Conservation (phyloP, 2,329 filamentous ascomycete species). For the Sporothrix curviconia region DNA sequence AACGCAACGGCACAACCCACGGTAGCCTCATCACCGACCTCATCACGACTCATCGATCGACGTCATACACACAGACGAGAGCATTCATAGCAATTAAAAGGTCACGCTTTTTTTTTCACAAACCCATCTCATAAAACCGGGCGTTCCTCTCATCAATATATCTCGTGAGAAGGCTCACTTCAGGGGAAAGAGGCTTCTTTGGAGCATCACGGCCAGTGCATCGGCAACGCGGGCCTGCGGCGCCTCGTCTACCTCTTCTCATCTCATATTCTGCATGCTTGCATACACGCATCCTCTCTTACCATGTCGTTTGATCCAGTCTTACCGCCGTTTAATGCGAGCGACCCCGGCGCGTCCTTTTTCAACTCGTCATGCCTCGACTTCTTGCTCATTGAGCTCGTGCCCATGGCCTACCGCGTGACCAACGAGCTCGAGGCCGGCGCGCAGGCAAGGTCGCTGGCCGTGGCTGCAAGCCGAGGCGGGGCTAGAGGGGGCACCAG, state of each 20-base stretch:
- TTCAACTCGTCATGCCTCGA: constrained; percentile 83
- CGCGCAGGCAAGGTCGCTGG: constrained; percentile 32
- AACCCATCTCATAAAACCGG: too few species aligned
- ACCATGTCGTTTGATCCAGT: constrained; percentile 69
- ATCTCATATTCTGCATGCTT: too few species aligned
- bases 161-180: too few species aligned
- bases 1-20: not conserved
- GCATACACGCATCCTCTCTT: not conserved
- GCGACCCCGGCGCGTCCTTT: constrained; percentile 67
- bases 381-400: constrained; percentile 91
- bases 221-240: too few species aligned
- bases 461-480: constrained; percentile 25
- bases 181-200: too few species aligned
- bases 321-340: constrained; percentile 61
- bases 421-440: constrained; percentile 60
- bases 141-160: too few species aligned
- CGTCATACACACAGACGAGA: not conserved
- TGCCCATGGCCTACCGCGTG: constrained; percentile 85
- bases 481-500: not conserved
- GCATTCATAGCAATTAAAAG: too few species aligned
- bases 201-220: too few species aligned
- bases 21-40: not conserved
- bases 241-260: not conserved
- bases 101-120: too few species aligned
- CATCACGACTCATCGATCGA: not conserved